Evolutionary conservation across 164 flowering plant genomes (phyloP).

Genomic region (Dillenia suffruticosa): DNA sequence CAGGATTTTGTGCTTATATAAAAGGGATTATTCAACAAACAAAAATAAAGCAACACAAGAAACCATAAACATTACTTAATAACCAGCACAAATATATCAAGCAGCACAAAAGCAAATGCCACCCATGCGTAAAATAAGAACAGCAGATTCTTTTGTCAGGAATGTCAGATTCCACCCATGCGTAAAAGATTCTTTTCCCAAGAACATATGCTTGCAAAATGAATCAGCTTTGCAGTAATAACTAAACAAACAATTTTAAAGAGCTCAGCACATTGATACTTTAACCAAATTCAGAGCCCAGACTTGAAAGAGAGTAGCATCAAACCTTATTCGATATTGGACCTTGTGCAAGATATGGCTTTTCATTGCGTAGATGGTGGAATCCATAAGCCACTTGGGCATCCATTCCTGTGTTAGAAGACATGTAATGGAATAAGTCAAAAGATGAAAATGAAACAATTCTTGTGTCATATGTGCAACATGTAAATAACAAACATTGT

Average conservation of each 20-base stretch:
- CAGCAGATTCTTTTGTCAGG: no score
- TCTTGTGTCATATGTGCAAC: no score
- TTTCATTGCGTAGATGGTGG: constrained; percentile 92
- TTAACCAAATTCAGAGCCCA: background rate
- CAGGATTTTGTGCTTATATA: background rate
- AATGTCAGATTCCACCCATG: no score
- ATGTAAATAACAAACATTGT: background rate
- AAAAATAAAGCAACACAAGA: background rate
- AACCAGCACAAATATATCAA: no score
- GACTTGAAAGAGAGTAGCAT: background rate
- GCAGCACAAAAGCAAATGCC: no score
- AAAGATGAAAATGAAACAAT: background rate
- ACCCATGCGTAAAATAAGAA: no score
- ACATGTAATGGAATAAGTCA: background rate
- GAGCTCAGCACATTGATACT: no score
- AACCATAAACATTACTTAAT: no score
- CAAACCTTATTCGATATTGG: constrained; percentile 91
- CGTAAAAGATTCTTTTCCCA: no score
- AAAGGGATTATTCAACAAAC: background rate
- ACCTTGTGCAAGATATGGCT: constrained; percentile 93
- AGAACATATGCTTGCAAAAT: no score
- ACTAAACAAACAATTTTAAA: no score
- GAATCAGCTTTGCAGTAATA: no score
- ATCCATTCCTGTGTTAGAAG: constrained; percentile 77
- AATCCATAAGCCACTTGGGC: constrained; percentile 99